Percentiles rank a stretch among this genome's conserved stretches.
These are phyloP conservation scores for Trichophaea hybrida DNA, from an alignment of 2,329 filamentous ascomycete genomes.

Conservation along the genomic window DNA sequence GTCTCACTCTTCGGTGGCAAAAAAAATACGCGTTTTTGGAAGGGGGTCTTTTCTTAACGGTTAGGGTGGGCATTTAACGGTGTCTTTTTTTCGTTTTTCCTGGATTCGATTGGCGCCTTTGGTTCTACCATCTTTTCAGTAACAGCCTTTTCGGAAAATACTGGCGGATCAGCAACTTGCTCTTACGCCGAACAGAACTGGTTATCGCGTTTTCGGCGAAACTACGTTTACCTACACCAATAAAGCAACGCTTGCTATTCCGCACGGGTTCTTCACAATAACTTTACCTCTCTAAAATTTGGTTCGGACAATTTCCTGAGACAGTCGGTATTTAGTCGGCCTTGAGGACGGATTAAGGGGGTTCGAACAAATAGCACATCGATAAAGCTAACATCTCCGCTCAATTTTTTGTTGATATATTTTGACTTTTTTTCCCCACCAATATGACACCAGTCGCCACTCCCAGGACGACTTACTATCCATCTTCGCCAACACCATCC, in stretches of 20 bases:
- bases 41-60: slow-evolving; percentile 10
- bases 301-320: slow-evolving; percentile 23
- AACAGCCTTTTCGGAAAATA: not conserved
- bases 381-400: slow-evolving; percentile 8
- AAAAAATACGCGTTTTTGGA: not conserved
- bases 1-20: not conserved
- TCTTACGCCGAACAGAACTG: not conserved
- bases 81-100: slow-evolving; percentile 7
- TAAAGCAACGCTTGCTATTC: not conserved
- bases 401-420: slow-evolving; percentile 11
- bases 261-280: not conserved
- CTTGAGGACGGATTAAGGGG: slow-evolving; percentile 23
- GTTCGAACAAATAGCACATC: not conserved
- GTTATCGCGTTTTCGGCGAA: not conserved
- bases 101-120: slow-evolving; percentile 10
- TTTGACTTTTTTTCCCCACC: slow-evolving; percentile 4
- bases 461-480: slow-evolving; percentile 14
- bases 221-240: not conserved
- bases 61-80: slow-evolving; percentile 15
- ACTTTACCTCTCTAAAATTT: not conserved
- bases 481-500: slow-evolving; percentile 19
- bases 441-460: slow-evolving; percentile 21
- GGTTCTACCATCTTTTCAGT: not conserved
- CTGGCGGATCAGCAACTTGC: not conserved
- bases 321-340: slow-evolving; percentile 21